Percentiles rank a stretch among this genome's conserved stretches.
These are phyloP conservation scores for Rubia tinctorum DNA, from an alignment of 305 asterid genomes.

Conservation along the genomic window DNA sequence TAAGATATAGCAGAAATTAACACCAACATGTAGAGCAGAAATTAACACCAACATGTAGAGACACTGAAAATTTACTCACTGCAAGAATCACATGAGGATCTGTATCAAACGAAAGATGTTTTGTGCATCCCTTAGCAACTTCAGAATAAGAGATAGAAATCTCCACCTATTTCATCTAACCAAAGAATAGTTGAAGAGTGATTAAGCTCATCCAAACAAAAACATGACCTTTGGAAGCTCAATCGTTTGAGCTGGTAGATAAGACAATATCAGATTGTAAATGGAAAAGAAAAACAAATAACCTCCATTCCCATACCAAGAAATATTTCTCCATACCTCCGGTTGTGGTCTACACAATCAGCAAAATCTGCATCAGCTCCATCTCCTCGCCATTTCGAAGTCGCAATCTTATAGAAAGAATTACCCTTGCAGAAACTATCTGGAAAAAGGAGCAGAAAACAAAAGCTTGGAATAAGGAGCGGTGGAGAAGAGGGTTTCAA, in stretches of 20 bases:
- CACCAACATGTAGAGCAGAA: too few relatives aligned
- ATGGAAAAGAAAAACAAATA: slow-evolving; percentile 6
- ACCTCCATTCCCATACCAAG: not conserved
- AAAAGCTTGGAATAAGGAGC: not conserved
- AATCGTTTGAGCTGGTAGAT: slow-evolving; percentile 76
- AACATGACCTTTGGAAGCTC: slow-evolving; percentile 89
- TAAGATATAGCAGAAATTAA: too few relatives aligned
- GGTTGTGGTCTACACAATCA: slow-evolving; percentile 97
- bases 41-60: too few relatives aligned
- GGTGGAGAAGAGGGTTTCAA: too few relatives aligned
- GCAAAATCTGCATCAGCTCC: slow-evolving; percentile 99
- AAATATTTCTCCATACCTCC: slow-evolving; percentile 53
- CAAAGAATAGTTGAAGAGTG: slow-evolving; percentile 15
- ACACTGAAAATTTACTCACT: slow-evolving; percentile 48
- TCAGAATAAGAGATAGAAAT: slow-evolving; percentile 75
- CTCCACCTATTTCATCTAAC: slow-evolving; percentile 60
- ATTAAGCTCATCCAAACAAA: slow-evolving; percentile 26
- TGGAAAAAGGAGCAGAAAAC: not conserved
- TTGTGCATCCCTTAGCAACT: slow-evolving; percentile 87
- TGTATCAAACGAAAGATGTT: slow-evolving; percentile 71
- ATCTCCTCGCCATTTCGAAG: slow-evolving; percentile 91
- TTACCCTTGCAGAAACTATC: slow-evolving; percentile 87
- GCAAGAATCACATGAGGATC: slow-evolving; percentile 82
- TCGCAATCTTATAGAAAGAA: slow-evolving; percentile 88
- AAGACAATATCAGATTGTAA: slow-evolving; percentile 14